Percentiles rank a stretch among this genome's conserved stretches.
Conservation (phyloP, 176 grass and related monocot species). For the Zizania latifolia region DNA sequence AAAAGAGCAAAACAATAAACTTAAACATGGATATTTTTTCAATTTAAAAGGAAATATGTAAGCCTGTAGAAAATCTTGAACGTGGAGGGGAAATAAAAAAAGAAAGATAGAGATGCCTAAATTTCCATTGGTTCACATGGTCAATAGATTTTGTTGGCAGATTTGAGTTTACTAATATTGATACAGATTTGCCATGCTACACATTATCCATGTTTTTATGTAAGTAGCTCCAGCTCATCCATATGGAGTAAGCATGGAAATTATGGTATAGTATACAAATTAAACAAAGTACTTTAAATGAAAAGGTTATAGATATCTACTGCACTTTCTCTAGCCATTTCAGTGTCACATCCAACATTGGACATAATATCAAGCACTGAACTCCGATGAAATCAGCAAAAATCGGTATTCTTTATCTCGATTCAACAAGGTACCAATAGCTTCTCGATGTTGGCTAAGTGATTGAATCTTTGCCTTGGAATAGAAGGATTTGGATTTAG, state of each 20-base stretch:
- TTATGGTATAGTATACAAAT: conserved; percentile 1
- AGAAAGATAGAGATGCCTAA: neutral
- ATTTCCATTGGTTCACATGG: neutral
- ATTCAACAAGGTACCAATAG: too few relatives aligned
- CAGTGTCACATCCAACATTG: neutral
- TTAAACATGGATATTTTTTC: neutral
- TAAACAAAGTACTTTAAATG: neutral
- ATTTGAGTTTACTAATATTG: conserved; percentile 9
- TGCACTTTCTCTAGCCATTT: neutral
- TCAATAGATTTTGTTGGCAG: neutral
- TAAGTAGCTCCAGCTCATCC: neutral
- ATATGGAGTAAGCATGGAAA: neutral
- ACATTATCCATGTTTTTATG: neutral
- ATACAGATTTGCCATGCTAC: conserved; percentile 8
- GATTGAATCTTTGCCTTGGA: too few relatives aligned
- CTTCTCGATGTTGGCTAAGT: too few relatives aligned
- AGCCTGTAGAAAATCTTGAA: neutral
- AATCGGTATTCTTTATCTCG: too few relatives aligned
- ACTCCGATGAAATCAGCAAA: too few relatives aligned
- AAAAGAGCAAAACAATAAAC: conserved; percentile 7
- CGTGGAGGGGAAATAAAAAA: neutral
- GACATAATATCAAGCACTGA: neutral
- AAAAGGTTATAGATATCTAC: neutral
- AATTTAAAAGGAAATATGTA: conserved; percentile 8
- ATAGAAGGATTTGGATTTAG: too few relatives aligned